Percentiles rank a stretch among this genome's conserved stretches.
Evolutionary conservation across 371 early-diverging fungal genomes (phyloP).

Genomic region (Mucor lusitanicus): DNA sequence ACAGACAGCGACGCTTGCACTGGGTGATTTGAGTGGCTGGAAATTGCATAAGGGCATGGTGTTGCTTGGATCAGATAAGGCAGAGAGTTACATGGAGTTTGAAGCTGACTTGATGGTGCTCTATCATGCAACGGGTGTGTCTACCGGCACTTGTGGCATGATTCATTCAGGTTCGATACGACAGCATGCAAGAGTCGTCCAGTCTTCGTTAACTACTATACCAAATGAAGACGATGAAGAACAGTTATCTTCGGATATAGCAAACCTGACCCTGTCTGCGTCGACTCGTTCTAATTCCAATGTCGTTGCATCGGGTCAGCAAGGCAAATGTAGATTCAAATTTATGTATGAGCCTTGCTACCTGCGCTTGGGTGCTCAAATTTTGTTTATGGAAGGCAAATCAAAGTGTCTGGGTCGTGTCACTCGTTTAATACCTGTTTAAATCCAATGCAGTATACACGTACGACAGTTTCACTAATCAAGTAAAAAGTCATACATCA

Average conservation of each 20-base stretch:
- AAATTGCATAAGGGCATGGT: slow-evolving; percentile 88
- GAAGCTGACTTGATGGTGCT: slow-evolving; percentile 89
- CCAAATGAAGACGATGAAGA: not conserved
- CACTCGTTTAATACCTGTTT: slow-evolving; percentile 17
- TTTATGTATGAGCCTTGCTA: slow-evolving; percentile 86
- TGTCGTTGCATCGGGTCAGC: slow-evolving; percentile 10
- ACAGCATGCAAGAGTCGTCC: slow-evolving; percentile 71
- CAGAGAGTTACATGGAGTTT: slow-evolving; percentile 70
- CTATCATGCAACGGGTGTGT: slow-evolving; percentile 69
- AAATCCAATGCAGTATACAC: not conserved
- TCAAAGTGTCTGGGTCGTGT: slow-evolving; percentile 93
- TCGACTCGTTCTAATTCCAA: slow-evolving; percentile 3
- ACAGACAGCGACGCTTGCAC: slow-evolving; percentile 82
- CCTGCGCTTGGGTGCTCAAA: slow-evolving; percentile 68
- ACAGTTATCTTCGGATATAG: not conserved
- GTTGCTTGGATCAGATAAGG: slow-evolving; percentile 54
- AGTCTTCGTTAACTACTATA: slow-evolving; percentile 41
- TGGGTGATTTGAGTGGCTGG: slow-evolving; percentile 40
- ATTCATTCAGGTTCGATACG: slow-evolving; percentile 88
- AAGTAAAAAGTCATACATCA: too few relatives aligned
- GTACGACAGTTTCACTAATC: not conserved
- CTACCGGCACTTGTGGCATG: slow-evolving; percentile 85
- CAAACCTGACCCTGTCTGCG: slow-evolving; percentile 11
- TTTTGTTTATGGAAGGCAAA: slow-evolving; percentile 79
- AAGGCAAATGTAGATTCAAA: slow-evolving; percentile 60